These are phyloP conservation scores for Tetrapisispora namnaoensis DNA, from an alignment of 805 yeast genomes.

Conservation along the genomic window DNA sequence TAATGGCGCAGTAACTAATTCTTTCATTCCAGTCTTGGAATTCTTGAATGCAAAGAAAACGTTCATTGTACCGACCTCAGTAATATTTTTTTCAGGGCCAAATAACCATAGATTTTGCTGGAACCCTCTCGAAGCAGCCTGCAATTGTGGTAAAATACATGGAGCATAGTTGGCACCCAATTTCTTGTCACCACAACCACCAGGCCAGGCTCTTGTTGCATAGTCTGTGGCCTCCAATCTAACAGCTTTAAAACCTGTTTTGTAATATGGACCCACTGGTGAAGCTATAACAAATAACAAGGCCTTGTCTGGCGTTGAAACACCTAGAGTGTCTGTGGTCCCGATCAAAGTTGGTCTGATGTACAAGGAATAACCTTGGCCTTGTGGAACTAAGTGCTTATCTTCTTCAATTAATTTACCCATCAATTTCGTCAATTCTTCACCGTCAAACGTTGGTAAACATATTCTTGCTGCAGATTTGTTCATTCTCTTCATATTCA, in stretches of 20 bases:
- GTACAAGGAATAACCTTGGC: constrained; percentile 82
- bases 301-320: constrained; percentile 70
- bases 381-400: constrained; percentile 65
- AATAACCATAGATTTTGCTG: constrained; percentile 95
- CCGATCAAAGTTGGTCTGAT: constrained; percentile 93
- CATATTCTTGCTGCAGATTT: constrained; percentile 81
- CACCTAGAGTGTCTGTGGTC: constrained; percentile 81
- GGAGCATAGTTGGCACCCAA: constrained; percentile 98
- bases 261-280: constrained; percentile 94
- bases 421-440: constrained; percentile 63
- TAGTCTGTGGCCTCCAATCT: constrained; percentile 87
- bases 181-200: constrained; percentile 92
- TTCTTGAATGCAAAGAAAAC: constrained; percentile 77
- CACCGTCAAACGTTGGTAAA: constrained; percentile 75
- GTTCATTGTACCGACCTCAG: constrained; percentile 98
- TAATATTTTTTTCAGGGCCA: constrained; percentile 74
- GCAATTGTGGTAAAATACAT: constrained; percentile 77
- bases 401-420: constrained; percentile 68
- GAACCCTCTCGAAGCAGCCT: constrained; percentile 83
- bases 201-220: constrained; percentile 98
- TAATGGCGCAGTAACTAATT: constrained; percentile 88
- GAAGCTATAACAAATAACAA: constrained; percentile 78
- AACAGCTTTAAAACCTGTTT: constrained; percentile 95
- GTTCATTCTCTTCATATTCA: constrained; percentile 86
- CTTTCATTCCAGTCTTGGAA: constrained; percentile 65